phyloP scores from a whole-genome alignment of 169 alveolate species.

The Plasmodium gonderi region DNA sequence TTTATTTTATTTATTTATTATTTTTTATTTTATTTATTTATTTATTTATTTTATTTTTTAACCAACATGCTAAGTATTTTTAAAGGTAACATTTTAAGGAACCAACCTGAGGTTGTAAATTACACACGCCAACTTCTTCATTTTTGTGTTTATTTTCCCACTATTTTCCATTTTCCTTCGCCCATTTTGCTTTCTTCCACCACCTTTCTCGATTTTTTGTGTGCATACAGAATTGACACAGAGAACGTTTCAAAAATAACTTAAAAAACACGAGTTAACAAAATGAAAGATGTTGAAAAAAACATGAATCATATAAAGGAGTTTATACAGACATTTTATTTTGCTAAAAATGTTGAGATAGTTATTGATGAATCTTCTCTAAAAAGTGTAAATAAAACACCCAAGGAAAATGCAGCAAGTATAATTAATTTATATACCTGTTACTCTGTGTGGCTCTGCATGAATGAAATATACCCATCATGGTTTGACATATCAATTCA shows the following conservation, averaged over 20 bases:
- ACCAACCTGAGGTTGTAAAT: not conserved
- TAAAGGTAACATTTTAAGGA: not conserved
- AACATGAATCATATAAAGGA: conserved; percentile 42
- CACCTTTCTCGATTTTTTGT: not conserved
- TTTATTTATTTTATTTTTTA: not conserved
- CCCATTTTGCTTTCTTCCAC: no score
- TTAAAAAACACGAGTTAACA: not conserved
- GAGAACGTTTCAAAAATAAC: not conserved
- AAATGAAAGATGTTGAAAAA: conserved; percentile 58
- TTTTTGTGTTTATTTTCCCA: not conserved
- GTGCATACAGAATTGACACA: not conserved
- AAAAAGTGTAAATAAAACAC: conserved; percentile 29
- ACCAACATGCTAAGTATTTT: not conserved
- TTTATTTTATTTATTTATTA: no score
- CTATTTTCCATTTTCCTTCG: not conserved
- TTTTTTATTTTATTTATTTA: no score
- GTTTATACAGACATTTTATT: conserved; percentile 57
- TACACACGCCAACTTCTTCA: not conserved
- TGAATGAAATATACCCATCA: conserved; percentile 74
- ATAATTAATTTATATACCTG: conserved; percentile 53
- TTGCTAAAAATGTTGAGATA: conserved; percentile 69
- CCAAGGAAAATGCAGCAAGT: conserved; percentile 51
- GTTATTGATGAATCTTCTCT: conserved; percentile 43
- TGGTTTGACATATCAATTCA: conserved; percentile 73
- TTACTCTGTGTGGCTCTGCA: conserved; percentile 70